phyloP scores from a whole-genome alignment of 805 yeast genomes.

The Wickerhamiella hasegawae region DNA sequence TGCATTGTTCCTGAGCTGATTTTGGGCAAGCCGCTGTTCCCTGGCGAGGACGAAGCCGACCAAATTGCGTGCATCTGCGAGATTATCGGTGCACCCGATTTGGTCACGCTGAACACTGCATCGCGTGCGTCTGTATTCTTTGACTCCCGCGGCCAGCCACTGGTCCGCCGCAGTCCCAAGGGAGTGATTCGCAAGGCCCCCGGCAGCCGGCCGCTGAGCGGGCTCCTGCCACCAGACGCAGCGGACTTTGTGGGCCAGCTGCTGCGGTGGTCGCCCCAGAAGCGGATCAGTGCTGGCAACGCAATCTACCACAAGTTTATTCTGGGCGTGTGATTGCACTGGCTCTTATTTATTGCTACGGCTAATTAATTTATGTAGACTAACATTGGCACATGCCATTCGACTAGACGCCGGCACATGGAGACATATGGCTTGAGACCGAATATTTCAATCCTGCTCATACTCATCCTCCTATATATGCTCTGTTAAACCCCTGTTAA shows the following conservation, averaged over 20 bases:
- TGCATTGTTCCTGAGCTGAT: conserved; percentile 93
- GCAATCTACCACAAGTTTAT: conserved; percentile 26
- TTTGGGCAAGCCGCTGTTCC: conserved; percentile 86
- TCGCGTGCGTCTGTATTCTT: conserved; percentile 24
- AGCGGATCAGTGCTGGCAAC: conserved; percentile 25
- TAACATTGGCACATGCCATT: no score
- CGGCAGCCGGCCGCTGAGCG: conserved; percentile 7
- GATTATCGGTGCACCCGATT: conserved; percentile 75
- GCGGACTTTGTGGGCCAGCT: conserved; percentile 35
- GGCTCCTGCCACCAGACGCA: conserved; percentile 8
- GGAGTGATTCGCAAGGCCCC: conserved; percentile 10
- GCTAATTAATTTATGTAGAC: no score
- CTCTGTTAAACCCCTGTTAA: no score
- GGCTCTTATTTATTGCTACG: no score
- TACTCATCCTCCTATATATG: no score
- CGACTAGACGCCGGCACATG: no score
- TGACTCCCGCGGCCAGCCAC: conserved; percentile 22
- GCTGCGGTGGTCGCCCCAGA: conserved; percentile 58
- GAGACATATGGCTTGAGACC: no score
- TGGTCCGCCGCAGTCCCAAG: conserved; percentile 9
- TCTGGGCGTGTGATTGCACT: conserved; percentile 12
- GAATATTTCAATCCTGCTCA: no score
- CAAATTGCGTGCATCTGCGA: conserved; percentile 86
- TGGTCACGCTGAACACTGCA: conserved; percentile 21
- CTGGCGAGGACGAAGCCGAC: conserved; percentile 76